Evolutionary conservation across 2,329 filamentous ascomycete genomes (phyloP).

Genomic region (Cryphonectria naterciae): DNA sequence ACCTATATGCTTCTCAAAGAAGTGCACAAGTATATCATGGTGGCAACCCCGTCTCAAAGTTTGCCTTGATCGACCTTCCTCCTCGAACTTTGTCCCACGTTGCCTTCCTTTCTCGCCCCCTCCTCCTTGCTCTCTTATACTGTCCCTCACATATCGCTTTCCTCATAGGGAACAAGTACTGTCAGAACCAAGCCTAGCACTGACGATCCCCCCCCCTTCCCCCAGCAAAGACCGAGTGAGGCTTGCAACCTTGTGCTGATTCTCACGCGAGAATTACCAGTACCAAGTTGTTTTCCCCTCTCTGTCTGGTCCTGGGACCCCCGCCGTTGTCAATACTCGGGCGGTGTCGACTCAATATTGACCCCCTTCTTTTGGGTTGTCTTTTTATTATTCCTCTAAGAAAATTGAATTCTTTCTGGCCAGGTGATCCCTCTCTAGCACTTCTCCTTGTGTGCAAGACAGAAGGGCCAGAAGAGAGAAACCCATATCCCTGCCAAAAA

Average conservation of each 20-base stretch:
- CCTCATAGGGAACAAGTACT: background rate
- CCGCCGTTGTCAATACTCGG: background rate
- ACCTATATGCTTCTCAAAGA: background rate
- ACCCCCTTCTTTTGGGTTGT: background rate
- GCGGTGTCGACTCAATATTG: slow-evolving; percentile 6
- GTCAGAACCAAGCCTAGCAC: background rate
- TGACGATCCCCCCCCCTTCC: background rate
- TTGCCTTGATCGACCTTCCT: slow-evolving; percentile 12
- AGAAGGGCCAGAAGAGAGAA: background rate
- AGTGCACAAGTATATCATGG: slow-evolving; percentile 26
- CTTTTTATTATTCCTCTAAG: background rate
- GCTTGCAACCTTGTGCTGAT: background rate
- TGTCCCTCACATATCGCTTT: background rate
- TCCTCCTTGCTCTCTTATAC: slow-evolving; percentile 10
- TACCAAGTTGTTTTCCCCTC: slow-evolving; percentile 14
- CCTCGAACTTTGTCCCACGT: slow-evolving; percentile 20
- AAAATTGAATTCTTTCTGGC: background rate
- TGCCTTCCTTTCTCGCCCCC: slow-evolving; percentile 12
- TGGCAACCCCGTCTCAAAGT: slow-evolving; percentile 15
- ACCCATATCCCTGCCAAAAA: slow-evolving; percentile 5
- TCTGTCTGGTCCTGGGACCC: background rate
- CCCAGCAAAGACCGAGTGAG: background rate
- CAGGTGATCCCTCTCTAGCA: background rate
- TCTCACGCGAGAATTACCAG: background rate
- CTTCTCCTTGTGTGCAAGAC: background rate